These are phyloP conservation scores for Epichloe coenophiala DNA, from an alignment of 2,329 filamentous ascomycete species.

Conservation along the genomic window DNA sequence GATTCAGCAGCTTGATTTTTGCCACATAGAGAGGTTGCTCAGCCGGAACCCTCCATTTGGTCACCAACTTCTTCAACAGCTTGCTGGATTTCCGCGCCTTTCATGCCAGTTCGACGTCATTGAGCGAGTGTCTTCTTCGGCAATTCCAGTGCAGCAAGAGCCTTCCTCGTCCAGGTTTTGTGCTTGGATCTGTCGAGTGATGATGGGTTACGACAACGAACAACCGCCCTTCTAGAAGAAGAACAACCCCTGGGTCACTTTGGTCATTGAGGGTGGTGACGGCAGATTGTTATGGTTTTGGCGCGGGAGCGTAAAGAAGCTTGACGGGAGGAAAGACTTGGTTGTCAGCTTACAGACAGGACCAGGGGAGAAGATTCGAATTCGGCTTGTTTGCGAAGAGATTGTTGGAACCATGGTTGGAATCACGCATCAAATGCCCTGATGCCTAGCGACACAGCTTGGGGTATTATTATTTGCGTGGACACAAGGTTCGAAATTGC, in stretches of 20 bases:
- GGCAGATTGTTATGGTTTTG: slow-evolving; percentile 52
- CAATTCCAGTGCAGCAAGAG: background rate
- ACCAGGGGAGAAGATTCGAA: slow-evolving; percentile 41
- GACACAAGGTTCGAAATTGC: too few species aligned
- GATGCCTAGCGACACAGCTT: background rate
- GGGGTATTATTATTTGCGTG: too few species aligned
- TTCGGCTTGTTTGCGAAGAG: slow-evolving; percentile 71
- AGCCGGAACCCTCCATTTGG: slow-evolving; percentile 74
- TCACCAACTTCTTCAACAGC: slow-evolving; percentile 46
- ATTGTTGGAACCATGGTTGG: slow-evolving; percentile 50
- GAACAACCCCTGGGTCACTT: slow-evolving; percentile 55
- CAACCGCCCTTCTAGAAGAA: slow-evolving; percentile 46
- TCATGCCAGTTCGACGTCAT: slow-evolving; percentile 25
- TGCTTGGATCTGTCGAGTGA: slow-evolving; percentile 40
- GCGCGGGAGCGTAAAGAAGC: slow-evolving; percentile 46
- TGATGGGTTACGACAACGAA: slow-evolving; percentile 59
- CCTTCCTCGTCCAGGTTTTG: slow-evolving; percentile 1
- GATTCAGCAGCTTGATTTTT: slow-evolving; percentile 52
- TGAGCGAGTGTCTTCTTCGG: slow-evolving; percentile 2
- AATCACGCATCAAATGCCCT: slow-evolving; percentile 3
- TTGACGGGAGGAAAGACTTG: slow-evolving; percentile 43
- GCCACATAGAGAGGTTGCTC: slow-evolving; percentile 62
- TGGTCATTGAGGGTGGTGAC: slow-evolving; percentile 50
- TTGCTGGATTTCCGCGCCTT: slow-evolving; percentile 56
- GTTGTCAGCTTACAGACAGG: slow-evolving; percentile 44